Percentiles rank a stretch among this genome's conserved stretches.
Evolutionary conservation across 352 stramenopile genomes (phyloP).

Genomic region (Discostella stelligera): DNA sequence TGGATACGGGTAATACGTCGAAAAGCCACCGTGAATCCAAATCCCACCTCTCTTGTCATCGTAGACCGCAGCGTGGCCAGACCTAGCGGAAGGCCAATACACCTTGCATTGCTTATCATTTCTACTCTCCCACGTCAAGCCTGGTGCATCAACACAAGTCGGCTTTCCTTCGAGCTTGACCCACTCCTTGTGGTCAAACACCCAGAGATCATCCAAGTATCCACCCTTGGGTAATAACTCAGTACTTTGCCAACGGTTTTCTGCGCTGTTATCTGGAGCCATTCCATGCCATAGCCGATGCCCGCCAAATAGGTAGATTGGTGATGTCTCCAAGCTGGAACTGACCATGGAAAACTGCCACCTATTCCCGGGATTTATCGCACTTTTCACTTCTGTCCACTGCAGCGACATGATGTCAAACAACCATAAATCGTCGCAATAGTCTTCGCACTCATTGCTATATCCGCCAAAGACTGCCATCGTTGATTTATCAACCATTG

Average conservation of each 20-base stretch:
- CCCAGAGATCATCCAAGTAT: slow-evolving; percentile 94
- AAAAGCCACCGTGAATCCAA: slow-evolving; percentile 92
- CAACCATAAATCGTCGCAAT: slow-evolving; percentile 94
- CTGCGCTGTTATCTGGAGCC: slow-evolving; percentile 85
- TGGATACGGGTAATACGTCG: slow-evolving; percentile 93
- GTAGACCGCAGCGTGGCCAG: slow-evolving; percentile 86
- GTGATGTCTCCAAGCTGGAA: slow-evolving; percentile 29
- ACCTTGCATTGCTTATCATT: slow-evolving; percentile 85
- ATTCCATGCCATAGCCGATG: slow-evolving; percentile 95
- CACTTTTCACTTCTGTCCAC: slow-evolving; percentile 73
- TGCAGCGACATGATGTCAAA: slow-evolving; percentile 89
- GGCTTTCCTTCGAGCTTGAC: slow-evolving; percentile 74
- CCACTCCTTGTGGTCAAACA: slow-evolving; percentile 52
- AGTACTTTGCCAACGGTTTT: slow-evolving; percentile 84
- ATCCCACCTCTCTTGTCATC: slow-evolving; percentile 78
- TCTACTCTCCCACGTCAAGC: slow-evolving; percentile 76
- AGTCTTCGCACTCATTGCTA: slow-evolving; percentile 90
- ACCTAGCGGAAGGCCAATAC: slow-evolving; percentile 87
- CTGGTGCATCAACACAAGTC: slow-evolving; percentile 80
- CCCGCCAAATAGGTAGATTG: slow-evolving; percentile 86
- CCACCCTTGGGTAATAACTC: slow-evolving; percentile 87
- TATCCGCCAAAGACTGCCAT: slow-evolving; percentile 95
- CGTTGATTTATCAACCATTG: slow-evolving; percentile 87
- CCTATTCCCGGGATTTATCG: slow-evolving; percentile 64
- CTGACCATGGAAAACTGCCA: slow-evolving; percentile 90